phyloP scores from a whole-genome alignment of 2,329 filamentous ascomycete species.

The Phyllosticta citribraziliensis region DNA sequence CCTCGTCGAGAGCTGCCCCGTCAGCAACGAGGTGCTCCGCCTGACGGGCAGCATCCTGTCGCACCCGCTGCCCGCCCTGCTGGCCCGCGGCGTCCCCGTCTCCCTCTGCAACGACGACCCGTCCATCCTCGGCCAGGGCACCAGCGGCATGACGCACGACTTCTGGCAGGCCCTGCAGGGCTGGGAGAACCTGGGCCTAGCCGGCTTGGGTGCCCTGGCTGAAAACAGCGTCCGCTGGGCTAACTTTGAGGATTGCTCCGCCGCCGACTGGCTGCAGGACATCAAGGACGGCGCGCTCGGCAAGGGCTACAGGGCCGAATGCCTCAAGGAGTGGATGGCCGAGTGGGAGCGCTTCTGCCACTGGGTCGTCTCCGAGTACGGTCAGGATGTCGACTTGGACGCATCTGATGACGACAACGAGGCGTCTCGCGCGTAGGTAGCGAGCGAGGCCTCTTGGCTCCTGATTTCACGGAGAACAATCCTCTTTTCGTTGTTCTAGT shows the following conservation, averaged over 20 bases:
- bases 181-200: slow-evolving; percentile 83
- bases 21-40: slow-evolving; percentile 79
- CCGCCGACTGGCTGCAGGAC: slow-evolving; percentile 60
- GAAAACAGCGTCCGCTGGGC: slow-evolving; percentile 92
- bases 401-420: slow-evolving; percentile 24
- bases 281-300: slow-evolving; percentile 68
- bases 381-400: slow-evolving; percentile 39
- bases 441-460: background rate
- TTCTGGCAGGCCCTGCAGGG: slow-evolving; percentile 91
- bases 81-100: slow-evolving; percentile 76
- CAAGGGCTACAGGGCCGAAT: slow-evolving; percentile 57
- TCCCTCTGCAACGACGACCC: slow-evolving; percentile 86
- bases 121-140: slow-evolving; percentile 75
- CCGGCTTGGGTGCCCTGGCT: slow-evolving; percentile 74
- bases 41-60: slow-evolving; percentile 66
- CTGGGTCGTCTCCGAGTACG: slow-evolving; percentile 75
- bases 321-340: slow-evolving; percentile 66
- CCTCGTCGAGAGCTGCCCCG: slow-evolving; percentile 80
- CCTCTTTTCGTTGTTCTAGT: background rate
- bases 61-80: slow-evolving; percentile 72
- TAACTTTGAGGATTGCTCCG: slow-evolving; percentile 69
- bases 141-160: slow-evolving; percentile 76
- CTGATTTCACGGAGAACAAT: background rate
- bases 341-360: slow-evolving; percentile 86
- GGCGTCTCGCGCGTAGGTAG: background rate